These are phyloP conservation scores for Starmerella vitae DNA, from an alignment of 805 yeast genomes.

Conservation along the genomic window DNA sequence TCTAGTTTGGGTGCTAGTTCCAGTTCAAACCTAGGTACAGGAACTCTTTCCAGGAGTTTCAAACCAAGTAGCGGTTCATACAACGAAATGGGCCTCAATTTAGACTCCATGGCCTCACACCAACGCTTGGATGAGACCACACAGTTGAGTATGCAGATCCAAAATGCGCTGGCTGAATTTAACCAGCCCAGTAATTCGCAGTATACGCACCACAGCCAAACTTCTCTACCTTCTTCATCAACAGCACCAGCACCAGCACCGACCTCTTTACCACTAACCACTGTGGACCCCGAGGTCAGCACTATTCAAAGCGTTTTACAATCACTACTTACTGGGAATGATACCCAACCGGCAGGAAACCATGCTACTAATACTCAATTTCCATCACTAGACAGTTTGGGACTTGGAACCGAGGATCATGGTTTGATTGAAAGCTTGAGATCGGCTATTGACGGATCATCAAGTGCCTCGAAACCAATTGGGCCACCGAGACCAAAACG, in stretches of 20 bases:
- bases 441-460: slow-evolving; percentile 5
- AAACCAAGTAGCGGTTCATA: no score
- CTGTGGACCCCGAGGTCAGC: slow-evolving; percentile 17
- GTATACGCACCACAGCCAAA: no score
- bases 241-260: no score
- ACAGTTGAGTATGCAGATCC: neutral
- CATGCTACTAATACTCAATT: no score
- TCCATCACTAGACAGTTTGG: slow-evolving; percentile 1
- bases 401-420: slow-evolving; percentile 12
- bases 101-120: neutral
- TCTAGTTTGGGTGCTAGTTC: no score
- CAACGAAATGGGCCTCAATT: no score
- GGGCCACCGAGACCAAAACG: slow-evolving; percentile 1
- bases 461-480: neutral
- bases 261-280: no score
- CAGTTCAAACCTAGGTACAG: no score
- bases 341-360: no score
- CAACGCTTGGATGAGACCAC: neutral
- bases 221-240: no score
- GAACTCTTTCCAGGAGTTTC: no score
- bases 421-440: slow-evolving; percentile 10
- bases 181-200: neutral
- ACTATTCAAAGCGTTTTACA: slow-evolving; percentile 17
- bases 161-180: neutral
- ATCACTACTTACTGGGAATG: slow-evolving; percentile 8